Percentiles rank a stretch among this genome's conserved stretches.
phyloP scores from a whole-genome alignment of 108 stramenopile species.

The Hondaea fermentalgiana region DNA sequence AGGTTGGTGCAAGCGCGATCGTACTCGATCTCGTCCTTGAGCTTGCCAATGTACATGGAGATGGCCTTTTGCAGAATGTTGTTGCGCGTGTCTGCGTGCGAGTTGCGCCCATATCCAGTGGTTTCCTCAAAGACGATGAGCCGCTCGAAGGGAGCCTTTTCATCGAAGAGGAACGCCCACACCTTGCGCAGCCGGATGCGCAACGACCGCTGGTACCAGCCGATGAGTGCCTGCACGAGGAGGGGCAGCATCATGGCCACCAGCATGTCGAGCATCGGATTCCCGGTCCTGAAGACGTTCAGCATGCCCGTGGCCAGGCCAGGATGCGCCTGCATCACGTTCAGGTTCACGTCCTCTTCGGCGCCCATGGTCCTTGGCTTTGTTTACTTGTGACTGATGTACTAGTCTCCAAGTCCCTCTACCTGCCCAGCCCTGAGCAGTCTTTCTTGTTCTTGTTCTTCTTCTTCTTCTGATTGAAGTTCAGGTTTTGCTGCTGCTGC shows the following conservation, averaged over 20 bases:
- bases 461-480: no score
- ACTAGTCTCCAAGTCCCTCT: no score
- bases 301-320: not conserved
- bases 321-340: not conserved
- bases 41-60: conserved; percentile 17
- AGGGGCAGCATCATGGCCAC: not conserved
- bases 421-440: no score
- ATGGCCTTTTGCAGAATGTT: conserved; percentile 45
- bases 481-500: no score
- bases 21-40: conserved; percentile 13
- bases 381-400: no score
- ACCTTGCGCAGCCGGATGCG: not conserved
- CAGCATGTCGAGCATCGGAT: not conserved
- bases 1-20: conserved; percentile 19
- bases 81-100: conserved; percentile 25
- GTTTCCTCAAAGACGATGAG: not conserved
- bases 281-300: not conserved
- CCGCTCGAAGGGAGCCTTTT: not conserved
- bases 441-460: no score
- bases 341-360: not conserved
- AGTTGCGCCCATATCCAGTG: not conserved
- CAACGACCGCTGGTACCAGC: not conserved
- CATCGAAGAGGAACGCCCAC: not conserved
- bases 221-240: not conserved
- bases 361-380: no score